These are phyloP conservation scores for Chrysosporium queenslandicum DNA, from an alignment of 2,329 filamentous ascomycete genomes.

Conservation along the genomic window DNA sequence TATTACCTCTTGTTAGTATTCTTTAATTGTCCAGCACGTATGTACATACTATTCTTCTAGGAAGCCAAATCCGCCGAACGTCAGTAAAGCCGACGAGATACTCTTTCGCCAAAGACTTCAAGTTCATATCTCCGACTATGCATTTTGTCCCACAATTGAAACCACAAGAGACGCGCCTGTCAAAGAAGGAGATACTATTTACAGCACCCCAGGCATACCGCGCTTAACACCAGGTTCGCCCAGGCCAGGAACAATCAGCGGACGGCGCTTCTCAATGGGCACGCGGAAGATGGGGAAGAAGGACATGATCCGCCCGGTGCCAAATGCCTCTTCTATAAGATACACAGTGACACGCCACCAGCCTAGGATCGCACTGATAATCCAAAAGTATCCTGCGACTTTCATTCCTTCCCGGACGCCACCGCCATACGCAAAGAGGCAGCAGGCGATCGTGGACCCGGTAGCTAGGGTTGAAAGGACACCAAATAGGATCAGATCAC, in stretches of 20 bases:
- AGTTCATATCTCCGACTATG: too few species aligned
- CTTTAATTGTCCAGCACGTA: too few species aligned
- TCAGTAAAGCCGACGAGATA: too few species aligned
- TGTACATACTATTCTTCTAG: too few species aligned
- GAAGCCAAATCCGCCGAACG: too few species aligned
- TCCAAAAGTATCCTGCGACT: neutral
- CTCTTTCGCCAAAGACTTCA: too few species aligned
- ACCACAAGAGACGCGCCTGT: too few species aligned
- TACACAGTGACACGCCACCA: neutral
- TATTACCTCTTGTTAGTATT: too few species aligned
- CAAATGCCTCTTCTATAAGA: neutral
- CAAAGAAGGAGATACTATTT: neutral
- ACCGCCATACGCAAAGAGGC: neutral
- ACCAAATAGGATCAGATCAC: neutral
- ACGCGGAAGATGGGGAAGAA: neutral
- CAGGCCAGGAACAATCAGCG: neutral
- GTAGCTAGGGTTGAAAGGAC: neutral
- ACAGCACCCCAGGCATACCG: neutral
- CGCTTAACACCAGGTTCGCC: neutral
- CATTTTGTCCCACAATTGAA: too few species aligned
- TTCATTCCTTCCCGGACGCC: neutral
- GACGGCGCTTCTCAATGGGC: neutral
- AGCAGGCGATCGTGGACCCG: neutral
- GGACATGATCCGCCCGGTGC: neutral
- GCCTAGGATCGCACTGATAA: neutral